These are phyloP conservation scores for Lentithecium fluviatile DNA, from an alignment of 495 filamentous ascomycete genomes.

Conservation along the genomic window DNA sequence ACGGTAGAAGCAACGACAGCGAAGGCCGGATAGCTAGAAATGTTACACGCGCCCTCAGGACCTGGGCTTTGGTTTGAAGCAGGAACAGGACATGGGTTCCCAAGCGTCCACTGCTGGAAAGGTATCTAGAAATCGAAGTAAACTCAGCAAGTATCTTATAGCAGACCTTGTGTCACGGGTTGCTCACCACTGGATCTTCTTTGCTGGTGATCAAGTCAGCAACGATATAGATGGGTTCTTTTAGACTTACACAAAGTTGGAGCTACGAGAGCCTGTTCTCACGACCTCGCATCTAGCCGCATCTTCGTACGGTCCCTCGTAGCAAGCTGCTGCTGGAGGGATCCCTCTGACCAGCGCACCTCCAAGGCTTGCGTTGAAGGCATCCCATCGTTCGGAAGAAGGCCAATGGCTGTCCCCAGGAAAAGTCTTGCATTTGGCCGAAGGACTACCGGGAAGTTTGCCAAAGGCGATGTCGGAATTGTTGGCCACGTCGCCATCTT, in stretches of 20 bases:
- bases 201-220: not conserved
- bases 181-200: constrained; percentile 17
- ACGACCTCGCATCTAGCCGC: constrained; percentile 9
- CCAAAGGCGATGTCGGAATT: constrained; percentile 31
- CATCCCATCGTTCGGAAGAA: constrained; percentile 9
- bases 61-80: not conserved
- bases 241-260: constrained; percentile 9
- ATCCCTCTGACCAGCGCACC: constrained; percentile 27
- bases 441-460: not conserved
- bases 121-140: not conserved
- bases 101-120: constrained; percentile 17
- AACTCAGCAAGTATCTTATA: too few species aligned
- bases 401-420: constrained; percentile 32
- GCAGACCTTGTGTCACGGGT: too few species aligned
- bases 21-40: constrained; percentile 18
- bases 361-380: constrained; percentile 19
- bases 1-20: constrained; percentile 24
- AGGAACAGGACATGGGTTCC: constrained; percentile 26
- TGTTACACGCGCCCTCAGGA: constrained; percentile 14
- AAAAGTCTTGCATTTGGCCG: constrained; percentile 21
- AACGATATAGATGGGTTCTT: not conserved
- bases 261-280: not conserved
- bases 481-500: constrained; percentile 14
- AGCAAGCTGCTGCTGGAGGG: constrained; percentile 25
- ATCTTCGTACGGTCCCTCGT: constrained; percentile 18